These are phyloP conservation scores for Elsinoe batatas DNA, from an alignment of 2,329 filamentous ascomycete genomes.

Conservation along the genomic window DNA sequence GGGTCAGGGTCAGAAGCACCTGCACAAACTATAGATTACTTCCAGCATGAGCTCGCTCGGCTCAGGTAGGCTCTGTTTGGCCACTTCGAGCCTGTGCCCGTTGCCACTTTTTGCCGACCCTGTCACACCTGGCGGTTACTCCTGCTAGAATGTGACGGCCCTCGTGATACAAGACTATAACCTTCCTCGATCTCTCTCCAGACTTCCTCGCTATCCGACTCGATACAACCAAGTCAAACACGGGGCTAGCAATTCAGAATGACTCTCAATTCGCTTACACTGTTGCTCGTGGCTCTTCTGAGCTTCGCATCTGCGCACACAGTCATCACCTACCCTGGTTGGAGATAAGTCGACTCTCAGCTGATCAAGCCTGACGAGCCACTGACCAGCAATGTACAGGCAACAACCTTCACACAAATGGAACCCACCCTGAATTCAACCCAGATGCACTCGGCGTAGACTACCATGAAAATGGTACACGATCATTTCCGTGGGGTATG, in stretches of 20 bases:
- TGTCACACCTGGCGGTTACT: constrained; percentile 1
- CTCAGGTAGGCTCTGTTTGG: not conserved
- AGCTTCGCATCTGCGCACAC: constrained; percentile 48
- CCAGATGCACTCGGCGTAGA: constrained; percentile 38
- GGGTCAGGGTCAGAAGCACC: not conserved
- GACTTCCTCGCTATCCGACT: not conserved
- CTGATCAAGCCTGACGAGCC: not conserved
- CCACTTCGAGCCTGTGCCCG: not conserved
- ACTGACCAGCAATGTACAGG: constrained; percentile 36
- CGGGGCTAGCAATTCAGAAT: not conserved
- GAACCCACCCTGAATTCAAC: constrained; percentile 34
- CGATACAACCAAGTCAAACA: not conserved
- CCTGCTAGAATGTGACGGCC: not conserved
- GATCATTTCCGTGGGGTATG: constrained; percentile 68
- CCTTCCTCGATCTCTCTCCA: not conserved
- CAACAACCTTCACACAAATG: constrained; percentile 72
- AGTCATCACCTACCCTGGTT: constrained; percentile 79
- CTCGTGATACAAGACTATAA: not conserved
- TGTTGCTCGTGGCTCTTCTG: not conserved
- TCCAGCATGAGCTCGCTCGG: not conserved
- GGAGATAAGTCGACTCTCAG: constrained; percentile 39
- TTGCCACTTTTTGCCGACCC: not conserved
- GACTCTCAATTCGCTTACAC: not conserved
- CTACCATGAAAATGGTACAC: constrained; percentile 33
- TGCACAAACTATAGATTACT: not conserved